Conservation (phyloP, 345 rosid genomes). For the Rhodomyrtus tomentosa region DNA sequence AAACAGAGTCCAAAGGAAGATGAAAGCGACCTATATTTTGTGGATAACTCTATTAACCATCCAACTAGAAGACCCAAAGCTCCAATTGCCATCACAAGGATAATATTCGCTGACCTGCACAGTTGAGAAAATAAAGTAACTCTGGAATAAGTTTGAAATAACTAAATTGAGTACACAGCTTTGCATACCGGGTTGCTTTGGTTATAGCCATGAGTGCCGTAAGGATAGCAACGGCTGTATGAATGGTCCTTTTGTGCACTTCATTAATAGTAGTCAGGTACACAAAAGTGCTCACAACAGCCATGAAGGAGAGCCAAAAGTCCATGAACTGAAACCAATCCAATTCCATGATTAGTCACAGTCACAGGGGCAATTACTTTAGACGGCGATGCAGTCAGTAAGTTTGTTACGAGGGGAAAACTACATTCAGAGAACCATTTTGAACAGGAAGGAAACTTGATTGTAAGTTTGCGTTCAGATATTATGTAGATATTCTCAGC, state of each 20-base stretch:
- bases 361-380: neutral
- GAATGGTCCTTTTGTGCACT: constrained; percentile 66
- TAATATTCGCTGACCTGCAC: constrained; percentile 67
- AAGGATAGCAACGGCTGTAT: constrained; percentile 71
- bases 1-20: constrained; percentile 30
- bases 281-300: constrained; percentile 80
- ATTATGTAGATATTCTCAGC: neutral
- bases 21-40: constrained; percentile 46
- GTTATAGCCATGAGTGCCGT: constrained; percentile 90
- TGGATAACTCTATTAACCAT: constrained; percentile 58
- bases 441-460: neutral
- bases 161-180: constrained; percentile 4
- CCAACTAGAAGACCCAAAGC: constrained; percentile 66
- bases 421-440: neutral
- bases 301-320: constrained; percentile 99
- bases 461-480: neutral
- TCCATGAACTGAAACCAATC: constrained; percentile 78
- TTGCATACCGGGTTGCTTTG: constrained; percentile 76
- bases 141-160: neutral
- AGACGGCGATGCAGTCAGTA: neutral
- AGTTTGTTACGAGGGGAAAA: neutral
- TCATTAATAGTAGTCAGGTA: constrained; percentile 67
- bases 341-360: neutral
- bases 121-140: neutral
- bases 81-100: constrained; percentile 82